These are phyloP conservation scores for Globisporangium iwayamae DNA, from an alignment of 352 stramenopile species.

Conservation along the genomic window DNA sequence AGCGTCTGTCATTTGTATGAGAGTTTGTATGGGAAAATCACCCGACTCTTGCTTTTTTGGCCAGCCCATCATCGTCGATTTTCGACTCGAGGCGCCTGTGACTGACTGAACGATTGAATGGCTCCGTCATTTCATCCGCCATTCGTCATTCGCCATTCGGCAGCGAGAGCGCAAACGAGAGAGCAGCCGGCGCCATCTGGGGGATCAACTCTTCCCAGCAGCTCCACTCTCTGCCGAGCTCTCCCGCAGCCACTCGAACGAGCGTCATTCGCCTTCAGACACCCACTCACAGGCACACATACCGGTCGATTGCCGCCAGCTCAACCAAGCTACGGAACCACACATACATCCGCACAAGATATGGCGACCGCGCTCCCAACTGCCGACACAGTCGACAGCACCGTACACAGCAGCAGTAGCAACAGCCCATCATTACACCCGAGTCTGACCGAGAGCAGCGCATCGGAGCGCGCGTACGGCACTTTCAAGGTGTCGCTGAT, in stretches of 20 bases:
- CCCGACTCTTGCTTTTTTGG: not conserved
- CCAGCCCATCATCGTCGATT: not conserved
- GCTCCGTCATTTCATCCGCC: not conserved
- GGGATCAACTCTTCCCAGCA: not conserved
- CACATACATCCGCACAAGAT: not conserved
- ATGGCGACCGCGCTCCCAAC: not conserved
- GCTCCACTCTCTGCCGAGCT: not conserved
- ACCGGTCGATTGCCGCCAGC: not conserved
- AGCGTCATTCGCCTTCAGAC: not conserved
- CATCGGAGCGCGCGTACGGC: constrained; percentile 51
- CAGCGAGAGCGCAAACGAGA: not conserved
- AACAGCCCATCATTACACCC: constrained; percentile 5
- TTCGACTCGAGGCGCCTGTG: not conserved
- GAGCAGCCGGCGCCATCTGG: not conserved
- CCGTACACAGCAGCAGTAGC: not conserved
- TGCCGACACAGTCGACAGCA: not conserved
- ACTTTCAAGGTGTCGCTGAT: constrained; percentile 72
- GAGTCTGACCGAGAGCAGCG: constrained; percentile 18
- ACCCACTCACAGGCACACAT: no score
- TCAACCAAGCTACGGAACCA: not conserved
- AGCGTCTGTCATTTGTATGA: not conserved
- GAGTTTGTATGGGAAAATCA: not conserved
- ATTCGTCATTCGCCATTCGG: not conserved
- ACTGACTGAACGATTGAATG: not conserved
- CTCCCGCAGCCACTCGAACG: not conserved